phyloP scores from a whole-genome alignment of 345 rosid species.

The Euphorbia tirucalli region DNA sequence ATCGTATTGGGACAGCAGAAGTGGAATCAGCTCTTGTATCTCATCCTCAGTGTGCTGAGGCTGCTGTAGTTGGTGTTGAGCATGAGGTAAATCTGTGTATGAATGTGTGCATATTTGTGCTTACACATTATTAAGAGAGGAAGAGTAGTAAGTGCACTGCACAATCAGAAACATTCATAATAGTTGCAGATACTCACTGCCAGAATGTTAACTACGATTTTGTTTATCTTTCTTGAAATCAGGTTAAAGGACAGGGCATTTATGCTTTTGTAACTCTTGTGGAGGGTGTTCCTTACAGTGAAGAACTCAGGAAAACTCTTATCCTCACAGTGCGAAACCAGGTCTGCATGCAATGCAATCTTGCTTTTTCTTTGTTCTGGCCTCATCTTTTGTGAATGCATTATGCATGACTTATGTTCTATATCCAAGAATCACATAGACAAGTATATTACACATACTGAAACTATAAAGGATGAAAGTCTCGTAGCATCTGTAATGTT shows the following conservation, averaged over 20 bases:
- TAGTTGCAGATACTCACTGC: conserved; percentile 9
- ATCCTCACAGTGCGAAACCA: conserved; percentile 69
- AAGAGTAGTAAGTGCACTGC: not conserved
- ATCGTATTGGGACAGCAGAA: conserved; percentile 98
- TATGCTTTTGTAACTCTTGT: conserved; percentile 94
- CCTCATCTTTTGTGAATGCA: not conserved
- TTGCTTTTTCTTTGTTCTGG: not conserved
- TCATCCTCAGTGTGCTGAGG: conserved; percentile 95
- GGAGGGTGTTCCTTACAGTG: conserved; percentile 82
- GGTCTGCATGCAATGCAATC: conserved; percentile 39
- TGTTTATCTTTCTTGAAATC: conserved; percentile 16
- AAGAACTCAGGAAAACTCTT: conserved; percentile 80
- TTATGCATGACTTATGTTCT: not conserved
- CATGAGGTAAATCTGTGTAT: conserved; percentile 61
- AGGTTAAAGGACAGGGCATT: conserved; percentile 97
- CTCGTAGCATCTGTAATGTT: not conserved
- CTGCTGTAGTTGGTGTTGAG: conserved; percentile 94
- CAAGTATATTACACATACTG: not conserved
- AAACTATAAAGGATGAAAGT: not conserved
- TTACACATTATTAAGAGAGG: not conserved
- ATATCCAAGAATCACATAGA: not conserved
- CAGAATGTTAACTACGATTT: conserved; percentile 1
- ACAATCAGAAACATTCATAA: not conserved
- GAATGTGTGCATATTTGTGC: too few species aligned
- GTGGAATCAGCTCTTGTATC: conserved; percentile 98